Percentiles rank a stretch among this genome's conserved stretches.
These are phyloP conservation scores for Puya raimondii DNA, from an alignment of 176 grass and related monocot species.

Conservation along the genomic window DNA sequence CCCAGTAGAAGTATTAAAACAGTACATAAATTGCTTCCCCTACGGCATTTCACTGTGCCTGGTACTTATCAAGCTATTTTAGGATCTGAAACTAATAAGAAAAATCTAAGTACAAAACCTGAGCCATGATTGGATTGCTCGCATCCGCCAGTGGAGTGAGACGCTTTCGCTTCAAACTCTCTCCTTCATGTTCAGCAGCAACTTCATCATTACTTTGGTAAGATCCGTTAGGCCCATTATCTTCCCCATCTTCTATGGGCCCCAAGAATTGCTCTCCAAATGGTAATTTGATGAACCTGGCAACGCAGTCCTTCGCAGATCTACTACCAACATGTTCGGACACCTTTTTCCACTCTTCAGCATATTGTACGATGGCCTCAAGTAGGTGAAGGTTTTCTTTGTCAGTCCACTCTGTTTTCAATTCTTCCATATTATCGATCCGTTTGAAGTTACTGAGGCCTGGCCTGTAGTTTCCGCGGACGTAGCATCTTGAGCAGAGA, in stretches of 20 bases:
- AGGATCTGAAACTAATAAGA: background rate
- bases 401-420: slow-evolving; percentile 90
- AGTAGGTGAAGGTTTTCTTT: slow-evolving; percentile 98
- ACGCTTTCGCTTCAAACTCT: slow-evolving; percentile 36
- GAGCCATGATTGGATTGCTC: slow-evolving; percentile 93
- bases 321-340: slow-evolving; percentile 82
- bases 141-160: slow-evolving; percentile 85
- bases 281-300: slow-evolving; percentile 71
- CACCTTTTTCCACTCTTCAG: slow-evolving; percentile 90
- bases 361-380: slow-evolving; percentile 84
- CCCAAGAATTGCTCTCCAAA: slow-evolving; percentile 94
- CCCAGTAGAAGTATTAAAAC: background rate
- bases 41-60: background rate
- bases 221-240: slow-evolving; percentile 13
- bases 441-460: slow-evolving; percentile 85
- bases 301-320: slow-evolving; percentile 79
- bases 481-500: slow-evolving; percentile 77
- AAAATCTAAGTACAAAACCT: slow-evolving; percentile 39
- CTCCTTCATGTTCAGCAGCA: slow-evolving; percentile 29
- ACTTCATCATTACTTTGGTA: slow-evolving; percentile 30
- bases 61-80: background rate
- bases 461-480: slow-evolving; percentile 70
- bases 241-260: slow-evolving; percentile 30
- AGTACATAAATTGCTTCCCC: background rate
- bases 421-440: slow-evolving; percentile 70